These are phyloP conservation scores for Cryphonectria nitschkei DNA, from an alignment of 2,329 filamentous ascomycete species.

Conservation along the genomic window DNA sequence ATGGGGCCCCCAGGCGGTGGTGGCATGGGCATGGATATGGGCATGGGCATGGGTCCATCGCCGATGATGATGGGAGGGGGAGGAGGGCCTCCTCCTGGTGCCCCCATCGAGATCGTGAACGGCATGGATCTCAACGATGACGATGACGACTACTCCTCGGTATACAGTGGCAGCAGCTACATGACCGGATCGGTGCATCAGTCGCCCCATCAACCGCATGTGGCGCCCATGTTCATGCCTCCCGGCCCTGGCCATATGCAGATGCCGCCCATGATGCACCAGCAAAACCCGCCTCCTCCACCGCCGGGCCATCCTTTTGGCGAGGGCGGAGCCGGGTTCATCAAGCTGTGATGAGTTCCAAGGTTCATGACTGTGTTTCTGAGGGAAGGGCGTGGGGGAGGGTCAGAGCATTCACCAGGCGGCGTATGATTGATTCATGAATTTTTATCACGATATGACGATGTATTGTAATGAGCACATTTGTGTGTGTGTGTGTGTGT, in stretches of 20 bases:
- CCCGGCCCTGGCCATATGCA: slow-evolving; percentile 4
- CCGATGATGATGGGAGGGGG: slow-evolving; percentile 12
- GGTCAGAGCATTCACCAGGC: neutral
- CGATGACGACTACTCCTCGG: neutral
- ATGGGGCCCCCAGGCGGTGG: slow-evolving; percentile 7
- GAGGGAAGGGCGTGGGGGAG: neutral
- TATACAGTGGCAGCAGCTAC: neutral
- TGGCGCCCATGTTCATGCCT: slow-evolving; percentile 5
- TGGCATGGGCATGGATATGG: neutral
- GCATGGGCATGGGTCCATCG: slow-evolving; percentile 3
- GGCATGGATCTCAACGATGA: slow-evolving; percentile 12
- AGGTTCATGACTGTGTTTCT: neutral
- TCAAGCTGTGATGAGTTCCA: neutral
- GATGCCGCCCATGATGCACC: slow-evolving; percentile 13
- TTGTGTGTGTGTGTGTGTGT: neutral
- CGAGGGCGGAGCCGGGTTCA: slow-evolving; percentile 2
- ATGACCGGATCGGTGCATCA: neutral
- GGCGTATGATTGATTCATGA: neutral
- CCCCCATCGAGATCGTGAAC: slow-evolving; percentile 7
- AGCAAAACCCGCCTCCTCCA: neutral
- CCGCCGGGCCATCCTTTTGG: neutral
- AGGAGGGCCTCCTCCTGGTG: slow-evolving; percentile 3
- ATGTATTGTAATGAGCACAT: neutral
- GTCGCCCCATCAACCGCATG: neutral
- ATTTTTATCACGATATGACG: neutral